Conservation (phyloP, 148 eudicot genomes). For the Nepenthes gracilis region DNA sequence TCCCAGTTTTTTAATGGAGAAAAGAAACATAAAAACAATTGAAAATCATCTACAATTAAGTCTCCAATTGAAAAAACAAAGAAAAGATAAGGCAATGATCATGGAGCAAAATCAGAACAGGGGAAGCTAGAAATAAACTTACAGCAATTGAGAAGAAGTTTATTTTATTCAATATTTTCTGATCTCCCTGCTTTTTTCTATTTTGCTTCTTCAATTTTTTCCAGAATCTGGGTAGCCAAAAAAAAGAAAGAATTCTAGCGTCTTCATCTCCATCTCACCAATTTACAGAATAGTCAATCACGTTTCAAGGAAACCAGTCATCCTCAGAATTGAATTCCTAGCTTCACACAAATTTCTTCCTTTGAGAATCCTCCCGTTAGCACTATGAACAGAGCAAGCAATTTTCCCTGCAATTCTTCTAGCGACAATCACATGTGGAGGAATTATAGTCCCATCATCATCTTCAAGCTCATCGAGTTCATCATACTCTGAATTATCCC, state of each 20-base stretch:
- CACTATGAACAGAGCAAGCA: constrained; percentile 9
- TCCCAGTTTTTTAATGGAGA: too few species aligned
- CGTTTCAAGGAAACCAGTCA: constrained; percentile 39
- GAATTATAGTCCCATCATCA: background rate
- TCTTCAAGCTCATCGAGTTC: background rate
- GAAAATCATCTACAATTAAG: too few species aligned
- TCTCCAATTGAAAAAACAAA: too few species aligned
- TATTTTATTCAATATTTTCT: too few species aligned
- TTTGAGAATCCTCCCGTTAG: constrained; percentile 23
- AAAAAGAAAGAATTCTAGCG: background rate
- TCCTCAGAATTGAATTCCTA: constrained; percentile 32
- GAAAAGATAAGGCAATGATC: too few species aligned
- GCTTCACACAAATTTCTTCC: constrained; percentile 37
- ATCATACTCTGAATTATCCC: background rate
- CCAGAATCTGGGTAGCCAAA: too few species aligned
- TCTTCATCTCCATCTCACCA: background rate
- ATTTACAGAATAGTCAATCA: constrained; percentile 5
- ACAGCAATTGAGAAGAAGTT: too few species aligned
- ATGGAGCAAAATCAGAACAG: too few species aligned
- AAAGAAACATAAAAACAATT: too few species aligned
- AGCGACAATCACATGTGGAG: constrained; percentile 6
- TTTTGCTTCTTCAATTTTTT: too few species aligned
- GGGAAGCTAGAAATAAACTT: too few species aligned
- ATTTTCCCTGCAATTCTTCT: constrained; percentile 3
- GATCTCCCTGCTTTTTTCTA: too few species aligned